phyloP scores from a whole-genome alignment of 2,329 filamentous ascomycete species.

The Biscogniauxia marginata region DNA sequence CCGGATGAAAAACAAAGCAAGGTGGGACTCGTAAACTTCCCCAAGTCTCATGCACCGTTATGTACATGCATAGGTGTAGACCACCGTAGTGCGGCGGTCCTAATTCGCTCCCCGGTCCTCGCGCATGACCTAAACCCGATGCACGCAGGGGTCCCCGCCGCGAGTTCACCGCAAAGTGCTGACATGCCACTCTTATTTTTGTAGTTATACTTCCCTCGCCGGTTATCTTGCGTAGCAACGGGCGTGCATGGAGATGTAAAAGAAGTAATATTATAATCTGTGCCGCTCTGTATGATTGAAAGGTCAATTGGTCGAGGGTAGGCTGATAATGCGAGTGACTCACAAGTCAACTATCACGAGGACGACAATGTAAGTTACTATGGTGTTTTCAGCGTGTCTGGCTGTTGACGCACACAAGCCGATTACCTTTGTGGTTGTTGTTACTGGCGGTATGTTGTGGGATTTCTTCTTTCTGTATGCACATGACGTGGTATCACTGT shows the following conservation, averaged over 20 bases:
- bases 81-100: not conserved
- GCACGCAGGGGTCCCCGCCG: not conserved
- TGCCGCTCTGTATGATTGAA: not conserved
- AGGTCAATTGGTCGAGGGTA: not conserved
- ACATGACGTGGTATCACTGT: not conserved
- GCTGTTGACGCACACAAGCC: not conserved
- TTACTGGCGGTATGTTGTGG: not conserved
- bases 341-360: not conserved
- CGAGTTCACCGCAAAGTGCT: not conserved
- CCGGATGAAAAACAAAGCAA: not conserved
- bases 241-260: not conserved
- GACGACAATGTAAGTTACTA: not conserved
- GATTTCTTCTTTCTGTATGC: not conserved
- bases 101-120: not conserved
- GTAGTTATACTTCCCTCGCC: not conserved
- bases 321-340: not conserved
- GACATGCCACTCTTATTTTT: not conserved
- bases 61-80: not conserved
- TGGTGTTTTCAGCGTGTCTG: too few species aligned
- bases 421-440: not conserved
- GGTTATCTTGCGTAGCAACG: not conserved
- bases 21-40: not conserved
- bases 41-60: not conserved
- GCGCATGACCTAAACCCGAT: not conserved
- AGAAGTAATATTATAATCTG: not conserved